Conservation (phyloP, 345 rosid genomes). For the Cardamine occulta region DNA sequence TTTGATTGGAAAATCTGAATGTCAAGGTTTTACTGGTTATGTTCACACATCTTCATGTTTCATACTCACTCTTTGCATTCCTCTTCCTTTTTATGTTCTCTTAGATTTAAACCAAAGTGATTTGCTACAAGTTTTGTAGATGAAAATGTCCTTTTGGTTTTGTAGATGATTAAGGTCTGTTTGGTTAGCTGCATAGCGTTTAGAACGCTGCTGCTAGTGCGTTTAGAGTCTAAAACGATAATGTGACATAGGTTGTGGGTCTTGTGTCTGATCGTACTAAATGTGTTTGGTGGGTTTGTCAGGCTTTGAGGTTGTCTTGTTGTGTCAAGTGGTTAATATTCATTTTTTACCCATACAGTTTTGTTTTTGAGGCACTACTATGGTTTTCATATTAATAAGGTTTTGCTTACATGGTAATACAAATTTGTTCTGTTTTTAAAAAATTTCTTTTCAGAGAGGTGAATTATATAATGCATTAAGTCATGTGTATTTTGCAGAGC, state of each 20-base stretch:
- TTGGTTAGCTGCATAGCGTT: constrained; percentile 14
- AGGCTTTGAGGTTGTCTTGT: constrained; percentile 41
- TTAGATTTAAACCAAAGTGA: background rate
- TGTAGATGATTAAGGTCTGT: constrained; percentile 23
- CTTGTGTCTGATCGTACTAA: constrained; percentile 41
- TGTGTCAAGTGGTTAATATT: constrained; percentile 33
- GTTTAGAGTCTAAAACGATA: constrained; percentile 19
- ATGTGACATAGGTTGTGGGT: constrained; percentile 35
- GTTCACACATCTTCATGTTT: constrained; percentile 17
- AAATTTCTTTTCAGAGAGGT: background rate
- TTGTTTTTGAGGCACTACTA: constrained; percentile 21
- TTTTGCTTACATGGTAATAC: constrained; percentile 4
- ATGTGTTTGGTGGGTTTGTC: constrained; percentile 44
- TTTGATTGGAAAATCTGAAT: constrained; percentile 4
- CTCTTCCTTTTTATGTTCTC: background rate
- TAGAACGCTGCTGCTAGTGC: constrained; percentile 33
- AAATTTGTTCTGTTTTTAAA: constrained; percentile 15
- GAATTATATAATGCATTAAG: constrained; percentile 12
- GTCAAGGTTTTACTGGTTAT: background rate
- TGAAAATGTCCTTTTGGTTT: background rate
- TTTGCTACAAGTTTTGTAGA: background rate
- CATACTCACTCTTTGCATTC: background rate
- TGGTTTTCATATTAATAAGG: constrained; percentile 28
- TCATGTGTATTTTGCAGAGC: constrained; percentile 40
- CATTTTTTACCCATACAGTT: constrained; percentile 25